A percentile compares a stretch with the other conserved stretches of the same genome.
phyloP scores from a whole-genome alignment of 2,329 filamentous ascomycete genomes.

The Monosporascus sp. region DNA sequence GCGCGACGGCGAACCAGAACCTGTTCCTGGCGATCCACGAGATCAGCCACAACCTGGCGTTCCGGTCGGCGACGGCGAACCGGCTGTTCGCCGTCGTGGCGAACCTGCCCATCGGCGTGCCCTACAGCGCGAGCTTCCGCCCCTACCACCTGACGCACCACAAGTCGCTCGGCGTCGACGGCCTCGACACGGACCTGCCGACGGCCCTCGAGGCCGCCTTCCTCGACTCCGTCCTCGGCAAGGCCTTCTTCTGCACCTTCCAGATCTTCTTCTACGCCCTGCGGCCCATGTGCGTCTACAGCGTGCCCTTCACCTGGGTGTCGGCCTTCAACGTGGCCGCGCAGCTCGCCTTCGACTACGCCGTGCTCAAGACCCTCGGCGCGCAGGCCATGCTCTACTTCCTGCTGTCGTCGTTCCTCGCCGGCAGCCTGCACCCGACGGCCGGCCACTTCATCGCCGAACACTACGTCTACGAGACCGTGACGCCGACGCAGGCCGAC shows the following conservation, averaged over 20 bases:
- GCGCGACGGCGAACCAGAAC: constrained; percentile 96
- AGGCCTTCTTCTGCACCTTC: constrained; percentile 98
- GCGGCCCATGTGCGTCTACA: constrained; percentile 91
- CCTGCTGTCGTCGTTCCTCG: constrained; percentile 84
- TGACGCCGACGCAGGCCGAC: constrained; percentile 47
- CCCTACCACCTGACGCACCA: constrained; percentile 98
- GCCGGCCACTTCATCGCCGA: constrained; percentile 98
- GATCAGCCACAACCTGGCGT: constrained; percentile 96
- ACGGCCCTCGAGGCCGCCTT: constrained; percentile 87
- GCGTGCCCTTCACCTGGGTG: constrained; percentile 77
- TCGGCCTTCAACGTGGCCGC: constrained; percentile 75
- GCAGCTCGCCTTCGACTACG: constrained; percentile 73
- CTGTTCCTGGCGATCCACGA: constrained; percentile 98
- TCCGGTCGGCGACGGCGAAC: constrained; percentile 74
- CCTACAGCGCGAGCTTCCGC: constrained; percentile 93
- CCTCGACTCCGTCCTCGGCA: constrained; percentile 90
- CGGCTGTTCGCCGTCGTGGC: constrained; percentile 85
- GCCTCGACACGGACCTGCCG: constrained; percentile 91
- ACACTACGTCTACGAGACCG: constrained; percentile 77
- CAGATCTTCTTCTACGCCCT: constrained; percentile 99
- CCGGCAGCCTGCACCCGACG: constrained; percentile 87
- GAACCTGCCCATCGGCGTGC: constrained; percentile 91
- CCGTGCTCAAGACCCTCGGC: constrained; percentile 57
- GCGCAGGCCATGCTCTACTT: constrained; percentile 71
- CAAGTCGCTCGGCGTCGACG: constrained; percentile 95